A percentile compares a stretch with the other conserved stretches of the same genome.
These are phyloP conservation scores for Coemansia sp. DNA, from an alignment of 192 early-diverging fungal species.

Conservation along the genomic window DNA sequence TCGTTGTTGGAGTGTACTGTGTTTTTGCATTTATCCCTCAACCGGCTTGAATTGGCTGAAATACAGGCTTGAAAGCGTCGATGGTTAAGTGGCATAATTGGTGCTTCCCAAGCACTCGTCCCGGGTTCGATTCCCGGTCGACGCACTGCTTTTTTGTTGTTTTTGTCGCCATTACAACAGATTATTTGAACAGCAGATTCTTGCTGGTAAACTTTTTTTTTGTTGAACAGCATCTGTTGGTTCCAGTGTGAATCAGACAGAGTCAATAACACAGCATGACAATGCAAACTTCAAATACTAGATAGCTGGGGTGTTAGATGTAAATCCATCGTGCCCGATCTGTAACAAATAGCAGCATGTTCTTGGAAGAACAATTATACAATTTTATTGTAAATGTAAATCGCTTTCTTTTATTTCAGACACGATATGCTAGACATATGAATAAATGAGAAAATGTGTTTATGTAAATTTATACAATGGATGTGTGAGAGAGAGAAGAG, in stretches of 20 bases:
- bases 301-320: too few relatives aligned
- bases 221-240: too few relatives aligned
- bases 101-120: constrained; percentile 79
- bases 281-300: too few relatives aligned
- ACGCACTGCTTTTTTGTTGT: constrained; percentile 44
- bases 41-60: not conserved
- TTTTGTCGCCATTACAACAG: not conserved
- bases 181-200: too few relatives aligned
- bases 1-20: too few relatives aligned
- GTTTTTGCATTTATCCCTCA: not conserved
- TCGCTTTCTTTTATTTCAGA: not conserved
- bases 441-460: constrained; percentile 10
- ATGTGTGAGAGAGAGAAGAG: not conserved
- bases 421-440: not conserved
- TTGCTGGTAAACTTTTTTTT: too few relatives aligned
- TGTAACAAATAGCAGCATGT: too few relatives aligned
- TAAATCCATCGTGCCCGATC: too few relatives aligned
- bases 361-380: not conserved
- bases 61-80: constrained; percentile 22
- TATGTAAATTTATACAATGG: constrained; percentile 12
- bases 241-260: too few relatives aligned
- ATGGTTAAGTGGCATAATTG: constrained; percentile 75
- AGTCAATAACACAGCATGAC: too few relatives aligned
- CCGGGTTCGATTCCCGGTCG: constrained; percentile 80
- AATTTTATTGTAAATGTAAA: not conserved